Base-by-base conservation (phyloP, 2,329 filamentous ascomycete species). In the Acrocalymma vagum region DNA sequence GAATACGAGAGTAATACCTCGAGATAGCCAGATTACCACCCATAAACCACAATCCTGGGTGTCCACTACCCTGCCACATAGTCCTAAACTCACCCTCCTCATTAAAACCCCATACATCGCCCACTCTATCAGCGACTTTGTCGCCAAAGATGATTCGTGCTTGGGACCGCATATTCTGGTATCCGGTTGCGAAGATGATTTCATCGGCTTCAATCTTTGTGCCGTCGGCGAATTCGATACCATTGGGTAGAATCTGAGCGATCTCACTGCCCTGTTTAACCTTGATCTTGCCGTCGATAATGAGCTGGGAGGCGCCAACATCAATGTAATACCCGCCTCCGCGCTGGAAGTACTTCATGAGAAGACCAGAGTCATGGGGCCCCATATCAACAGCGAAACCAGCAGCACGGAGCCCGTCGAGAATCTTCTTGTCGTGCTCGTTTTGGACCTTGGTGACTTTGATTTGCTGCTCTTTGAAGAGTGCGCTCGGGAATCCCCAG, bases 311-410 rank as follows among this genome's bases (percentile, higher is more conserved):
- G 3, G 65, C 67, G 1, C 76, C 76, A 16, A 76, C 70, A 40
- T 78, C 75, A 32, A 78, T 69, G 45, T 77, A 78, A 50, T 78
- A 74, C 0, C 76, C 74, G 4, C 76, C 76, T 20, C 70, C 63
- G 2, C 72, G 67, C 31, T 74, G 68, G 41, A 63, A 70, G 20
- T 77, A 62, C 37, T 73, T 68, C 23, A 60, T 73, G 58, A 39
- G 57, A 56, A 58, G 65, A 53, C 36, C 72, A 46, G 38, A 32
- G 11, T 58, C 51, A 43, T 47, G 48, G 1, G 57, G 58, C 2
- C 63, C 63, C 7, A 34, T 53, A 26, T 77, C 72, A 5, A 72
- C 31, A 14, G 58, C 60, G 53, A 78, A 78, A 1, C 76, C 75
- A 0, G 64, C 73, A 3, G 52, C 52, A 36, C 70, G 63, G 5